phyloP scores from a whole-genome alignment of 345 rosid species.

The Jatropha curcas region DNA sequence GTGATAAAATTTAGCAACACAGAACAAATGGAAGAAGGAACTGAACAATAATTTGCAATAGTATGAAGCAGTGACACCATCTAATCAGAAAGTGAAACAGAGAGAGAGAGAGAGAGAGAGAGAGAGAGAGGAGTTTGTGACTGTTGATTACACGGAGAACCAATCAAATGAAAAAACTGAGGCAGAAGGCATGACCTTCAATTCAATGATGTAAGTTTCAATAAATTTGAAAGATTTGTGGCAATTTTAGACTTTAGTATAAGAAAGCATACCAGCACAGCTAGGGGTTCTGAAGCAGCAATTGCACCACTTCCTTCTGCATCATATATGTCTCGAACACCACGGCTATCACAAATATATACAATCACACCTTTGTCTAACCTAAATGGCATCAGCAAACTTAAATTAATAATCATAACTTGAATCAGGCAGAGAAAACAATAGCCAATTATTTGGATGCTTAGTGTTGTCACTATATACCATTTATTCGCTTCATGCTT shows the following conservation, averaged over 20 bases:
- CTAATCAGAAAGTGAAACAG: not conserved
- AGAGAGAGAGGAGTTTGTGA: not conserved
- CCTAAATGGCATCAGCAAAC: slow-evolving; percentile 47
- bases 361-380: slow-evolving; percentile 94
- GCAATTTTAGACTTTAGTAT: not conserved
- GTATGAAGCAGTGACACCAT: too few species aligned
- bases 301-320: slow-evolving; percentile 80
- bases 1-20: not conserved
- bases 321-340: slow-evolving; percentile 88
- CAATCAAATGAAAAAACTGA: not conserved
- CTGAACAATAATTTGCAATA: too few species aligned
- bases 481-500: not conserved
- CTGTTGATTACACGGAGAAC: not conserved
- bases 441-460: not conserved
- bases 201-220: not conserved
- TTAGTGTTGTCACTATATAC: not conserved
- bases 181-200: not conserved
- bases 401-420: not conserved
- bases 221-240: not conserved
- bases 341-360: slow-evolving; percentile 80
- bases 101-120: too few species aligned
- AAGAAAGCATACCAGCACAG: slow-evolving; percentile 60
- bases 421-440: not conserved
- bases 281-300: slow-evolving; percentile 81
- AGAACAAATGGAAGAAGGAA: not conserved